phyloP scores from a whole-genome alignment of 2,329 filamentous ascomycete genomes.

The Nemania sp. region DNA sequence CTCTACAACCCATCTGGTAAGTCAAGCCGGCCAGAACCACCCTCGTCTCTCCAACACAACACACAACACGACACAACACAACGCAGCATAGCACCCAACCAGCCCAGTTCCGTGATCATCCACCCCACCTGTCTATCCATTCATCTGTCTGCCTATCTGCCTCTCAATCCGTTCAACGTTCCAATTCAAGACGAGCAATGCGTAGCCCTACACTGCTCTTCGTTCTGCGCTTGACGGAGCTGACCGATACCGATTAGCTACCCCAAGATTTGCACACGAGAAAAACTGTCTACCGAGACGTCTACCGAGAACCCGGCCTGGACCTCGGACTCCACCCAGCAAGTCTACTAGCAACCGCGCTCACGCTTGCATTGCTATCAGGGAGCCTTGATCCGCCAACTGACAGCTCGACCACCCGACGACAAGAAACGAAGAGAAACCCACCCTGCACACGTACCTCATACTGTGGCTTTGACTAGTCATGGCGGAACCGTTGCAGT shows the following conservation, averaged over 20 bases:
- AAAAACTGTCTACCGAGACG: neutral
- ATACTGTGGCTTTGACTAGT: conserved; percentile 85
- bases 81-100: no score
- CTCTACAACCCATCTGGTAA: conserved; percentile 8
- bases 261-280: conserved; percentile 2
- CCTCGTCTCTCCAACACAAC: neutral
- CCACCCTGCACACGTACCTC: conserved; percentile 29
- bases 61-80: neutral
- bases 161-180: no score
- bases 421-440: conserved; percentile 34
- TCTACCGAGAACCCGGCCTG: conserved; percentile 5
- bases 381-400: conserved; percentile 13
- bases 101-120: no score
- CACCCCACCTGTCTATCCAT: neutral
- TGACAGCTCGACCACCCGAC: conserved; percentile 20
- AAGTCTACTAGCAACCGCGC: neutral
- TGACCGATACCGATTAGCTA: conserved; percentile 12
- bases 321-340: neutral
- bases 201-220: neutral
- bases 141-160: neutral
- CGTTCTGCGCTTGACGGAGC: neutral
- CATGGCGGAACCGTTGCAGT: conserved; percentile 92
- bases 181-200: no score
- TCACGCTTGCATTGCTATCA: conserved; percentile 16
- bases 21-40: neutral